Base-by-base conservation (phyloP, 1,284 basidiomycete species). In the Phaffia rhodozyma region DNA sequence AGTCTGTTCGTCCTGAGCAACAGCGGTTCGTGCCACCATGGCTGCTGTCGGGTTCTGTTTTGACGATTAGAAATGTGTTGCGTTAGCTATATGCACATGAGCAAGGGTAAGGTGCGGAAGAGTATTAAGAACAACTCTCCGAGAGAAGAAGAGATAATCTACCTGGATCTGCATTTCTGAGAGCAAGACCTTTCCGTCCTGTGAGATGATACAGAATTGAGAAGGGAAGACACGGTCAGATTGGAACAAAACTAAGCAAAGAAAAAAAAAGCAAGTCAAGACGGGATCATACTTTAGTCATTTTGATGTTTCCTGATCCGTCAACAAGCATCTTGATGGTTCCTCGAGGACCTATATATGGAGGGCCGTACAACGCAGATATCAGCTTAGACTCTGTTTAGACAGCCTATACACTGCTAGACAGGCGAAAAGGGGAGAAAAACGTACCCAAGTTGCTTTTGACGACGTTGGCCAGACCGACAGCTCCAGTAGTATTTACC, bases 271-370 rank as follows among this genome's bases (percentile, higher is more conserved):
- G 49, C 13, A 43, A 21, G 25, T 27, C 32, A 47, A 16, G 49
- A 38, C 23, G 20, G n/a, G 18, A 49, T 59, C 75, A 61, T 61
- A 78, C 79, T 80, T 98, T 99, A 70, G 96, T 98, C 90, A 99
- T 96, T 82, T 97, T 98, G 77, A 99, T 93, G 80, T 96, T 91
- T 20, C 96, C 96, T n/a, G 93, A 82, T 66, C 96, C 96, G 77
- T 98, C 96, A 56, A 99, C 96, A 55, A 99, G 85, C 93, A 99
- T 97, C 81, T 99, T 99, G 70, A 97, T 84, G 3, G 94, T 97
- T 67, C 93, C 92, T 76, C 91, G 80, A 23, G 92, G 92, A 55
- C 92, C 91, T 94, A 67, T 60, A 69, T 54, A 63, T 66, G 66
- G 68, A 64, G 66, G 70, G 71, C 68, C 21, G 65, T 58, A 54